Conservation (phyloP, 768 basidiomycete species). For the Amanita jacksonii region DNA sequence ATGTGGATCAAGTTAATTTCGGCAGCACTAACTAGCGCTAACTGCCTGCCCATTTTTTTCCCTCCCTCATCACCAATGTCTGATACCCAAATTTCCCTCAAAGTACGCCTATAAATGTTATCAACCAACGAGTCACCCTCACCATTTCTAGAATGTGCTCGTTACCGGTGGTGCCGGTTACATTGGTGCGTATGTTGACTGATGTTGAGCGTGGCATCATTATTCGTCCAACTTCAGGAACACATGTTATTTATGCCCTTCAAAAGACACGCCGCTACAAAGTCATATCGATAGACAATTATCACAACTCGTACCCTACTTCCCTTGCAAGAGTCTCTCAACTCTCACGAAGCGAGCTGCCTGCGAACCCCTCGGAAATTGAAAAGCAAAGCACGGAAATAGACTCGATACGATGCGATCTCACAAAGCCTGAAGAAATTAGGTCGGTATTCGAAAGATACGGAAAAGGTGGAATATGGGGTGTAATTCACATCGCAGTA, state of each 20-base stretch:
- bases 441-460: constrained; percentile 76
- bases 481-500: constrained; percentile 91
- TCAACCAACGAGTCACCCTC: constrained; percentile 22
- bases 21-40: constrained; percentile 7
- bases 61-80: constrained; percentile 12
- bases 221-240: constrained; percentile 44
- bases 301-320: constrained; percentile 80
- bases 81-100: background rate
- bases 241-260: constrained; percentile 83
- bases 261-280: constrained; percentile 85
- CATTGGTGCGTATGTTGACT: constrained; percentile 49
- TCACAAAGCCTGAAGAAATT: constrained; percentile 65
- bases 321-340: constrained; percentile 70
- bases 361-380: constrained; percentile 48
- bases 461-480: constrained; percentile 89
- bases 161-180: constrained; percentile 76
- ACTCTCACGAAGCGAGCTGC: constrained; percentile 69
- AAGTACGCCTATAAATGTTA: no score
- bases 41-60: constrained; percentile 5
- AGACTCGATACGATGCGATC: constrained; percentile 60
- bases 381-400: constrained; percentile 70
- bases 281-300: constrained; percentile 92
- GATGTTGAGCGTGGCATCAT: constrained; percentile 3
- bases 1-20: no score
- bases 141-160: constrained; percentile 34